Conservation (phyloP, 768 basidiomycete species). For the Mycena galericulata region DNA sequence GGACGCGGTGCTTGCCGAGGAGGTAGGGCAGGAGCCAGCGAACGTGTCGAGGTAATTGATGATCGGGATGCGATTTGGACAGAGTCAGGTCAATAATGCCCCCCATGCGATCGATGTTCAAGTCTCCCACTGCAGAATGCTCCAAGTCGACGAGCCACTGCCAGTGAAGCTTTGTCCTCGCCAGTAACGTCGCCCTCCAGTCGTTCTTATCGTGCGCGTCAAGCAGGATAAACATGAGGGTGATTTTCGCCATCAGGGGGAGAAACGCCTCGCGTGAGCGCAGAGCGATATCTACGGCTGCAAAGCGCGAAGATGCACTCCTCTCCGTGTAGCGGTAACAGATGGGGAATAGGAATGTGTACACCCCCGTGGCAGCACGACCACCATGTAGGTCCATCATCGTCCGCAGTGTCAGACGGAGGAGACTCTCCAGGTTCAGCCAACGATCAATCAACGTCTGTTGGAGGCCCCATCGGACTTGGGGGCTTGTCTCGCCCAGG, state of each 20-base stretch:
- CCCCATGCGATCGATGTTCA: conserved; percentile 26
- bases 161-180: conserved; percentile 7
- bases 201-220: conserved; percentile 14
- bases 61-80: conserved; percentile 19
- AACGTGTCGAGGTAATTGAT: conserved; percentile 21
- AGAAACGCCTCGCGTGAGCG: conserved; percentile 31
- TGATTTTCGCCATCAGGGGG: conserved; percentile 25
- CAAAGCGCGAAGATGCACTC: conserved; percentile 3
- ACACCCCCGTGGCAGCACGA: conserved; percentile 19
- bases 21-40: conserved; percentile 27
- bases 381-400: conserved; percentile 22
- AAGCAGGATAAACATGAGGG: conserved; percentile 25
- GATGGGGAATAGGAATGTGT: conserved; percentile 15
- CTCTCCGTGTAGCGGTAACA: conserved; percentile 24
- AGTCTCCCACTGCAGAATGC: conserved; percentile 26
- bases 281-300: conserved; percentile 17
- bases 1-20: conserved; percentile 24
- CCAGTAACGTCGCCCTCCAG: conserved; percentile 17
- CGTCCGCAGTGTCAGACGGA: conserved; percentile 16
- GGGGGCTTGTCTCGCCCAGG: not conserved
- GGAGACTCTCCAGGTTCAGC: conserved; percentile 27
- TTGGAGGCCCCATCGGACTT: conserved; percentile 25
- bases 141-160: conserved; percentile 30
- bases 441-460: conserved; percentile 23
- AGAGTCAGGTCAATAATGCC: conserved; percentile 30